phyloP scores from a whole-genome alignment of 352 stramenopile species.

The Pythium phragmitis region DNA sequence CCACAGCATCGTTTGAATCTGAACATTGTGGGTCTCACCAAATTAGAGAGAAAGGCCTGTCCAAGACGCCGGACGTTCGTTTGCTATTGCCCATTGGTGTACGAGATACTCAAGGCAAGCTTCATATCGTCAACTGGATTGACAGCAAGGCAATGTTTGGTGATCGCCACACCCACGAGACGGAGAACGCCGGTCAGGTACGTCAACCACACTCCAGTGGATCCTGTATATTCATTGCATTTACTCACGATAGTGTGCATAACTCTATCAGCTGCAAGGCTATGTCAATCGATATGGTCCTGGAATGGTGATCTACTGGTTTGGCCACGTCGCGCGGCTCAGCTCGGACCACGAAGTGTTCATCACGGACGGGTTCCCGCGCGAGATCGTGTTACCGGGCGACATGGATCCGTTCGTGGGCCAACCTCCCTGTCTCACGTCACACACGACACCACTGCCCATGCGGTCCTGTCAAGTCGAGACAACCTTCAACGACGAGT shows the following conservation, averaged over 20 bases:
- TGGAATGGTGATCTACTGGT: constrained; percentile 91
- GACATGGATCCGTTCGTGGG: constrained; percentile 40
- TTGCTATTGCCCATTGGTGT: constrained; percentile 80
- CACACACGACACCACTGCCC: background rate
- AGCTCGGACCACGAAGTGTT: constrained; percentile 57
- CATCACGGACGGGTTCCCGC: constrained; percentile 59
- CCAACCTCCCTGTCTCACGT: constrained; percentile 3
- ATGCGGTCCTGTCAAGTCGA: constrained; percentile 9
- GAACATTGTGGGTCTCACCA: background rate
- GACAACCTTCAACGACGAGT: constrained; percentile 21
- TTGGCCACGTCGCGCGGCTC: constrained; percentile 63
- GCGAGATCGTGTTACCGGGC: constrained; percentile 55
- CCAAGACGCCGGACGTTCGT: constrained; percentile 86
- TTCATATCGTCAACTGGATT: constrained; percentile 86
- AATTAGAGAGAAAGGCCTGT: constrained; percentile 61
- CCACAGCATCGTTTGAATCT: background rate
- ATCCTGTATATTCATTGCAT: background rate
- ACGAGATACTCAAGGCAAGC: constrained; percentile 42
- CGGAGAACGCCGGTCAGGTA: constrained; percentile 68
- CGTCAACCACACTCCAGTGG: background rate
- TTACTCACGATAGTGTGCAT: background rate
- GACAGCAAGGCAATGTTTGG: constrained; percentile 92
- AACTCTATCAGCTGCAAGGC: constrained; percentile 45
- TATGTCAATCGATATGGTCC: constrained; percentile 84
- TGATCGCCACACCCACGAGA: constrained; percentile 73